Base-by-base conservation (phyloP, 2,329 filamentous ascomycete genomes). In the Myriosclerotinia scirpicola region DNA sequence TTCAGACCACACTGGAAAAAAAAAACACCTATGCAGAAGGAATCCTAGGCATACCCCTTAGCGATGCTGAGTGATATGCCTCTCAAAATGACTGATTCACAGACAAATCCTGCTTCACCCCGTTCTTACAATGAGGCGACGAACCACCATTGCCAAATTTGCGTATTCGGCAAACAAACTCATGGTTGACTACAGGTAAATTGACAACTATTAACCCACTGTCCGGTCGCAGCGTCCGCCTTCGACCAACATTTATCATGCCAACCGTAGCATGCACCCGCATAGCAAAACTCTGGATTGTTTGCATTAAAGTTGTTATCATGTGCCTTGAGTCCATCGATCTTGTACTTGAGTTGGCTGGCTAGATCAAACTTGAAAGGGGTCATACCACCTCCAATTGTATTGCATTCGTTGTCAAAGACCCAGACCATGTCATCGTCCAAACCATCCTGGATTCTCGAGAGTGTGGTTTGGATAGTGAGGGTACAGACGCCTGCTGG, bases 281-380 rank as follows among this genome's bases (percentile, higher is more conserved):
- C 55, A n/a, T 58, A 58, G 40, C 40, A 58, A 58, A 58, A 46
- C 8, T 20, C 11, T 12, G 40, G 55, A 7, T 34, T 46, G 30
- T 34, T 34, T 34, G 4, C 30, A 1, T 4, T 1, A 8, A 12
- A 12, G 17, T 7, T 20, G 44, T 20, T 6, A 20, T 46, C 1
- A 15, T 6, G 17, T 17, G 44, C 44, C 17, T 15, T 17, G 5
- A 46, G 14, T 26, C 59, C 46, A 14, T 38, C n/a, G 12, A 62
- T 30, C 46, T 62, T 62, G 36, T 42, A 53, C 20, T 22, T 50
- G 36, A 42, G 46, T 40, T 52, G 34, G 14, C 59, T 62, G 17
- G 59, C 34, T 5, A 34, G 30, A 34, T 34, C 30, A 34, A 34
- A 34, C 1, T 6, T 34, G 30, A 34, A 34, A 5, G 4, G 34